A percentile compares a stretch with the other conserved stretches of the same genome.
Conservation (phyloP, 176 grass and related monocot species). For the Calamus simplicifolius region DNA sequence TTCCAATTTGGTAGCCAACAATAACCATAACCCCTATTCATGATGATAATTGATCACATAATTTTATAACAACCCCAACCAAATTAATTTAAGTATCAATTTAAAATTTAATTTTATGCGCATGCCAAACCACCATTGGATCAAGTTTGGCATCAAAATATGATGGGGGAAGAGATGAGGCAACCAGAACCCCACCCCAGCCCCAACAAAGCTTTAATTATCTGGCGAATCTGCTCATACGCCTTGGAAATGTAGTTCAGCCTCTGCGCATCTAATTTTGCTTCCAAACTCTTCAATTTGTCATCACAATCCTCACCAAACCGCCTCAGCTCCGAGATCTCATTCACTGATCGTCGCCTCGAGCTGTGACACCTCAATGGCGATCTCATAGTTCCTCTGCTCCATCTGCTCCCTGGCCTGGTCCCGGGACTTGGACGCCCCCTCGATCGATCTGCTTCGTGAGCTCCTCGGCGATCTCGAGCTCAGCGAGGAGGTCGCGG, state of each 20-base stretch:
- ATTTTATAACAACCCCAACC: no score
- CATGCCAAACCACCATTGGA: no score
- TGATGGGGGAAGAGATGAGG: no score
- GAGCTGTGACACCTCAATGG: slow-evolving; percentile 95
- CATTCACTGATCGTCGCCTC: slow-evolving; percentile 42
- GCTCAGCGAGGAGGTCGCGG: no score
- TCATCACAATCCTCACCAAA: slow-evolving; percentile 25
- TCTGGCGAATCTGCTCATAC: slow-evolving; percentile 51
- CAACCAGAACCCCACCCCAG: no score
- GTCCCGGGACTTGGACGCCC: slow-evolving; percentile 46
- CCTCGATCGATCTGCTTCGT: slow-evolving; percentile 62
- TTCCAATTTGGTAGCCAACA: no score
- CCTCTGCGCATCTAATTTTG: slow-evolving; percentile 63
- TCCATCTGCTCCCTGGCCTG: slow-evolving; percentile 61
- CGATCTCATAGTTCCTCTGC: slow-evolving; percentile 92
- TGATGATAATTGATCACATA: no score
- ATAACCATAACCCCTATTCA: no score
- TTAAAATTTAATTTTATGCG: no score
- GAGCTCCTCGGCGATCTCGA: slow-evolving; percentile 88
- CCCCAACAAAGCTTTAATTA: slow-evolving; percentile 19
- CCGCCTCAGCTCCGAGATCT: slow-evolving; percentile 34
- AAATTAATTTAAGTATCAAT: no score
- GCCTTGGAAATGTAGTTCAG: slow-evolving; percentile 58
- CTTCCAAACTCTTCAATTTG: slow-evolving; percentile 27
- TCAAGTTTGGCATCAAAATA: no score